These are phyloP conservation scores for Chaetomiaceae sp. DNA, from an alignment of 2,329 filamentous ascomycete species.

Conservation along the genomic window DNA sequence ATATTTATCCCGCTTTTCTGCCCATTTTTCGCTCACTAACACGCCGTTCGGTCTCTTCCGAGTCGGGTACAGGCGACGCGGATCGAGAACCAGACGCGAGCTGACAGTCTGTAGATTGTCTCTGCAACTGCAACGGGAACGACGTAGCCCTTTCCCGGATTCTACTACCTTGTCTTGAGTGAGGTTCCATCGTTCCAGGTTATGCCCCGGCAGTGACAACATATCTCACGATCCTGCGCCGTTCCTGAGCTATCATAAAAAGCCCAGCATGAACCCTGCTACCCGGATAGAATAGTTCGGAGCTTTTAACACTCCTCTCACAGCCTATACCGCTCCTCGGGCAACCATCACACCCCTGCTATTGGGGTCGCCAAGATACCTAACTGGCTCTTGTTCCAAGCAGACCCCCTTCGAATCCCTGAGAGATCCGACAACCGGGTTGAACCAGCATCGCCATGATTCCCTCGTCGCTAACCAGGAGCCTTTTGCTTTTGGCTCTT, in stretches of 20 bases:
- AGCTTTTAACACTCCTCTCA: background rate
- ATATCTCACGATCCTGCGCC: background rate
- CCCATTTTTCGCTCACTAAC: background rate
- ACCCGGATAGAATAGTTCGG: background rate
- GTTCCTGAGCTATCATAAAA: background rate
- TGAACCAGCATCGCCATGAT: constrained; percentile 6
- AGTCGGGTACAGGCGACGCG: background rate
- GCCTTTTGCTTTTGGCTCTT: constrained; percentile 9
- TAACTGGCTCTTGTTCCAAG: no score
- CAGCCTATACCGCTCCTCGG: background rate
- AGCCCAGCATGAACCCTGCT: background rate
- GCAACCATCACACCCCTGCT: background rate
- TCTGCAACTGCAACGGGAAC: background rate
- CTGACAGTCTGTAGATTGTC: constrained; percentile 1
- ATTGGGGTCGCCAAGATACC: background rate
- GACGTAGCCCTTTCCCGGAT: background rate
- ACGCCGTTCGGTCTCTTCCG: background rate
- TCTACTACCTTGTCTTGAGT: background rate
- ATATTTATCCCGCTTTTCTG: constrained; percentile 4
- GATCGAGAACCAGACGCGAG: background rate
- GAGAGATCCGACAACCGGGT: background rate
- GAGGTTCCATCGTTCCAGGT: background rate
- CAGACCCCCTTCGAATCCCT: background rate
- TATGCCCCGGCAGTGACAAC: background rate
- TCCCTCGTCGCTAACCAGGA: background rate